A percentile compares a stretch with the other conserved stretches of the same genome.
Conservation (phyloP, 2,329 filamentous ascomycete species). For the Cytospora schulzeri region DNA sequence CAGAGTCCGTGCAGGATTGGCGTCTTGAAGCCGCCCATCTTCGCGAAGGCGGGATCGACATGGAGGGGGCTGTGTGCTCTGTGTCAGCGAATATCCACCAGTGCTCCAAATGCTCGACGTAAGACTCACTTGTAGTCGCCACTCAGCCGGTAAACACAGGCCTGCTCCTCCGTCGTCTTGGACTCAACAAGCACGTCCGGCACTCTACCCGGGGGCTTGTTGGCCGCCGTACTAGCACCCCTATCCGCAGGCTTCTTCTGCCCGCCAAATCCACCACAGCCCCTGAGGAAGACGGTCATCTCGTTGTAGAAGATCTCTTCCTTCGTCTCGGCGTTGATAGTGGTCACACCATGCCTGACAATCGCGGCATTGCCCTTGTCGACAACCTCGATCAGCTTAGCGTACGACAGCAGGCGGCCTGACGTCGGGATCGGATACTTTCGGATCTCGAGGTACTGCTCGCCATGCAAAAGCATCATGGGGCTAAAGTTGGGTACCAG, state of each 20-base stretch:
- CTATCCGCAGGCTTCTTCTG: constrained; percentile 75
- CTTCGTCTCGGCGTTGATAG: constrained; percentile 80
- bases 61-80: constrained; percentile 69
- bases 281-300: constrained; percentile 87
- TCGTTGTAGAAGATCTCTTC: constrained; percentile 98
- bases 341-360: constrained; percentile 77
- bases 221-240: constrained; percentile 76
- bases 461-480: constrained; percentile 98
- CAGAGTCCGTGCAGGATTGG: constrained; percentile 97
- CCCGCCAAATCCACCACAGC: constrained; percentile 87
- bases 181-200: constrained; percentile 85
- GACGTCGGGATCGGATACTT: constrained; percentile 90
- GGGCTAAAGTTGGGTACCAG: constrained; percentile 95
- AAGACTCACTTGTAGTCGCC: constrained; percentile 78
- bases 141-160: constrained; percentile 87
- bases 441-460: constrained; percentile 95
- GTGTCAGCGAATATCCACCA: background rate
- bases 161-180: constrained; percentile 86
- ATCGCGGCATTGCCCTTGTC: constrained; percentile 93
- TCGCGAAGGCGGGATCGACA: constrained; percentile 91
- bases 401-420: constrained; percentile 73
- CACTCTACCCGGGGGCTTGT: constrained; percentile 74
- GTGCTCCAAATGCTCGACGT: background rate
- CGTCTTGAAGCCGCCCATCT: constrained; percentile 90
- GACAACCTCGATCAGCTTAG: constrained; percentile 86